Percentiles rank a stretch among this genome's conserved stretches.
Evolutionary conservation across 306 rosid genomes (phyloP).

Genomic region (Purshia tridentata): DNA sequence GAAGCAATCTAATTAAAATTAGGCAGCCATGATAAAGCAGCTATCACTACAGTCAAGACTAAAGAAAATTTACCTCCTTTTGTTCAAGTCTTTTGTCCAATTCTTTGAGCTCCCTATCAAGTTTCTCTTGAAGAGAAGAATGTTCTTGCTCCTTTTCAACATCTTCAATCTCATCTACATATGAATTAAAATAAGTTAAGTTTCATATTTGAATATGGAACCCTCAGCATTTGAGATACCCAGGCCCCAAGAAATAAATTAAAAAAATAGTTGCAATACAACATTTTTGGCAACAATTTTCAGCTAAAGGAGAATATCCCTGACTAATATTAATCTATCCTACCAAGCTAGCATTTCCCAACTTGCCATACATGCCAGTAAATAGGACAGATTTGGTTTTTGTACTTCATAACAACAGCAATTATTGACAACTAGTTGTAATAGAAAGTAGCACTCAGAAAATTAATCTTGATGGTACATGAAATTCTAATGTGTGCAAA

Average conservation of each 20-base stretch:
- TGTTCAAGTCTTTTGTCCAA: constrained; percentile 90
- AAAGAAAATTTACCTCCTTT: constrained; percentile 67
- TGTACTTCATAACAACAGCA: background rate
- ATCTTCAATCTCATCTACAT: constrained; percentile 63
- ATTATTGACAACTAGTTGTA: constrained; percentile 2
- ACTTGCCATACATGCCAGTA: background rate
- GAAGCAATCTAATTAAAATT: constrained; percentile 2
- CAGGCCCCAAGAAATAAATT: background rate
- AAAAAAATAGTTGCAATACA: background rate
- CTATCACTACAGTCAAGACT: constrained; percentile 4
- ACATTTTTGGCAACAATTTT: background rate
- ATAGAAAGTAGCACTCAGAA: background rate
- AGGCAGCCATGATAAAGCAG: background rate
- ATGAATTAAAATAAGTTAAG: background rate
- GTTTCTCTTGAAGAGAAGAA: constrained; percentile 85
- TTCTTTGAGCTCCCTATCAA: constrained; percentile 85
- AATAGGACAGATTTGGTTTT: background rate
- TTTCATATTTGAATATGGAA: background rate
- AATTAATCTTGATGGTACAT: background rate
- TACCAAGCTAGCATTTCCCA: background rate
- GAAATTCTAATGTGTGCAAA: constrained; percentile 1
- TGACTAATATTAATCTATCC: background rate
- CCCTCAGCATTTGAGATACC: background rate
- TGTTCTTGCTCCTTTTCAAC: constrained; percentile 86
- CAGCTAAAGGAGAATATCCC: background rate